Conservation (phyloP, 2,329 filamentous ascomycete species). For the Hortaea werneckii region DNA sequence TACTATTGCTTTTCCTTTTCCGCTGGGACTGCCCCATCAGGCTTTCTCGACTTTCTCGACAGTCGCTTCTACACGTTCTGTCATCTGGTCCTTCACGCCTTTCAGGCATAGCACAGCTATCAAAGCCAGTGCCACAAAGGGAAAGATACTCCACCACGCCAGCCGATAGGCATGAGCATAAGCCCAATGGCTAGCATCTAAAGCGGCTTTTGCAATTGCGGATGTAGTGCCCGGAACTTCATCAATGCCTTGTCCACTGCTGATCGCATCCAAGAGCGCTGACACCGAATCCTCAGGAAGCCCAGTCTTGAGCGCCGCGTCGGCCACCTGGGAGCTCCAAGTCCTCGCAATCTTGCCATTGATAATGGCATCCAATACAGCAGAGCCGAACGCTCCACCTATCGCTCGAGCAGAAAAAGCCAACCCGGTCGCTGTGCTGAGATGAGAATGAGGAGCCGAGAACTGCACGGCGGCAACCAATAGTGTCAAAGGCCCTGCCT, state of each 20-base stretch:
- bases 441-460: slow-evolving; percentile 42
- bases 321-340: slow-evolving; percentile 31
- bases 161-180: slow-evolving; percentile 41
- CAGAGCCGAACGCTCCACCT: slow-evolving; percentile 44
- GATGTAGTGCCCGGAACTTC: slow-evolving; percentile 30
- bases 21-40: background rate
- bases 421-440: slow-evolving; percentile 44
- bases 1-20: background rate
- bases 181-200: slow-evolving; percentile 33
- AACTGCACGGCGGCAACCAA: slow-evolving; percentile 44
- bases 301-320: slow-evolving; percentile 35
- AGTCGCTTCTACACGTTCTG: slow-evolving; percentile 44
- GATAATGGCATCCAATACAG: slow-evolving; percentile 43
- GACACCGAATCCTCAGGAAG: slow-evolving; percentile 30
- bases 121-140: slow-evolving; percentile 42
- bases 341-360: slow-evolving; percentile 35
- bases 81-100: slow-evolving; percentile 44
- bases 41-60: slow-evolving; percentile 28
- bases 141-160: slow-evolving; percentile 42
- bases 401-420: slow-evolving; percentile 45
- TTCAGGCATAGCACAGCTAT: slow-evolving; percentile 36
- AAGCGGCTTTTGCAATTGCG: slow-evolving; percentile 29
- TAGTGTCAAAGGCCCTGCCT: slow-evolving; percentile 41
- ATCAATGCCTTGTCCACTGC: slow-evolving; percentile 23
- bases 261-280: slow-evolving; percentile 31